Evolutionary conservation across 1,284 basidiomycete species (phyloP), one percentile per base, ranked within the genome.

Genomic region (Puccinia sorghi): DNA sequence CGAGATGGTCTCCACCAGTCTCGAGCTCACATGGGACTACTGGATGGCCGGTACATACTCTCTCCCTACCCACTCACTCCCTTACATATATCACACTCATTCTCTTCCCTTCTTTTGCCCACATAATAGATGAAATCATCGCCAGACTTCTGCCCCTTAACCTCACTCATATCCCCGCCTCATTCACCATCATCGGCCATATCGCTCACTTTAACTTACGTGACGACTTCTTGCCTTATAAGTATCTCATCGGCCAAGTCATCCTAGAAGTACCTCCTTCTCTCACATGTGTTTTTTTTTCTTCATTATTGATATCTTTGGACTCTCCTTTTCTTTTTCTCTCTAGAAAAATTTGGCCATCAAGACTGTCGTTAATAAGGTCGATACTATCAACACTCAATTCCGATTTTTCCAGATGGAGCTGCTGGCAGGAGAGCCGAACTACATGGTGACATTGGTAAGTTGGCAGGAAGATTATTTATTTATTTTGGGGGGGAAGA

Each of bases 351-450:
- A 92, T 82, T 87, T 88, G 20, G 86, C 86, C 9, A 88, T 97
- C 61, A 88, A 88, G 81, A 99, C 96, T 0, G 94, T 99, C 1
- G 94, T 99, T 61, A 98, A 99, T 87, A 99, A 99, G 85, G 86
- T 97, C 25, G 90, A 97, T 83, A 89, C 86, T 25, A 98, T 98
- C 81, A 90, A 94, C 83, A 90, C 88, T 27, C 87, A 92, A 83
- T 99, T 94, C 85, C 90, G 97, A 25, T 92, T 94, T 81, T 99
- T 99, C 85, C 89, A 92, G 82, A 99, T 99, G 97, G 97, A 99
- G 83, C 88, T 98, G 1, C 87, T 99, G 25, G 95, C 96, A 0
- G 97, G 97, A 13, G 90, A 93, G 79, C 88, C 90, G 0, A 88
- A 97, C 83, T 96, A 91, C 83, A 82, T 92, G 25, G 94, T 97